Evolutionary conservation across 2,329 filamentous ascomycete genomes (phyloP).

Genomic region (Cryoendolithus antarcticus): DNA sequence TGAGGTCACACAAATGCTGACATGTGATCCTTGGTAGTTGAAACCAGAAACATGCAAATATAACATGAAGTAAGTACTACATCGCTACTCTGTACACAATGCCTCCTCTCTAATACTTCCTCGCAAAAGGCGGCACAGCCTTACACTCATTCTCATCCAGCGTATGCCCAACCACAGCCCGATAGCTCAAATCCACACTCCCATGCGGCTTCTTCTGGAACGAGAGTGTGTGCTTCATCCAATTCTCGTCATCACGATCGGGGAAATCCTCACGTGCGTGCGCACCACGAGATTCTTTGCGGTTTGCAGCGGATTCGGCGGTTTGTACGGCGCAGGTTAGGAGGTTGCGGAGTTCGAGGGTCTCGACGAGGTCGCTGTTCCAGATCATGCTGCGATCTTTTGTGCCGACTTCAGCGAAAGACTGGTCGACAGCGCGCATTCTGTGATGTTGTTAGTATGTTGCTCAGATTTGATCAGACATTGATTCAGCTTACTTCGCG

Average conservation of each 20-base stretch:
- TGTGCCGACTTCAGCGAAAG: constrained; percentile 74
- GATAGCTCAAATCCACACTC: constrained; percentile 75
- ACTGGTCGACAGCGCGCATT: constrained; percentile 72
- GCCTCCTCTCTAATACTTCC: constrained; percentile 53
- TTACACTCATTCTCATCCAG: constrained; percentile 95
- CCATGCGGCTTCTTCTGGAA: constrained; percentile 91
- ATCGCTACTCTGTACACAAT: too few relatives aligned
- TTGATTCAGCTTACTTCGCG: constrained; percentile 37
- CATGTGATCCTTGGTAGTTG: too few relatives aligned
- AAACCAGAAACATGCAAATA: too few relatives aligned
- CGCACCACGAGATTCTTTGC: constrained; percentile 94
- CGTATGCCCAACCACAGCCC: constrained; percentile 68
- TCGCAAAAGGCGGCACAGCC: constrained; percentile 91
- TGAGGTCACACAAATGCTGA: too few relatives aligned
- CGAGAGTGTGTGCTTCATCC: constrained; percentile 98
- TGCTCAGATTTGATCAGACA: background rate
- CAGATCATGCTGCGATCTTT: constrained; percentile 99
- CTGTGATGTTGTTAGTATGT: constrained; percentile 13
- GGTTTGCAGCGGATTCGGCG: constrained; percentile 75
- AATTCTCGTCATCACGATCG: constrained; percentile 86
- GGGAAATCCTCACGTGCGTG: constrained; percentile 96
- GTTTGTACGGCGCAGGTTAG: constrained; percentile 96
- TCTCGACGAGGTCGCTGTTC: constrained; percentile 96
- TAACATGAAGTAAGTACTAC: too few relatives aligned
- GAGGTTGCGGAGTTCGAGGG: constrained; percentile 86